Conservation (phyloP, 257 asterid genomes). For the Leonotis leonurus region DNA sequence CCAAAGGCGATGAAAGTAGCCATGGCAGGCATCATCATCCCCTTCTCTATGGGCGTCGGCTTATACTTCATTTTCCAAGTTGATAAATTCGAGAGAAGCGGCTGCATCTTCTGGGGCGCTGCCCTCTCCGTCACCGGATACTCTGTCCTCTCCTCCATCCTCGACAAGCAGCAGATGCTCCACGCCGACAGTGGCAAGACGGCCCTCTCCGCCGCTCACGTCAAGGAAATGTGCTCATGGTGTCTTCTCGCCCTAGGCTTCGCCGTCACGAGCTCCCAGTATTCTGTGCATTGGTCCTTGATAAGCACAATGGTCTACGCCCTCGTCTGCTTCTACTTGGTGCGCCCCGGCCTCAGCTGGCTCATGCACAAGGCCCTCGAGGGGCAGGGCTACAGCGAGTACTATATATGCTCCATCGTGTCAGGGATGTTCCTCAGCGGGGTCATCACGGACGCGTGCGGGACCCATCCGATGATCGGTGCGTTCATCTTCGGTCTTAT, state of each 20-base stretch:
- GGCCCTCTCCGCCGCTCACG: conserved; percentile 44
- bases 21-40: conserved; percentile 43
- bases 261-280: conserved; percentile 25
- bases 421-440: conserved; percentile 47
- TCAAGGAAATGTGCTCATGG: conserved; percentile 64
- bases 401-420: conserved; percentile 57
- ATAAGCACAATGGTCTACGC: conserved; percentile 34
- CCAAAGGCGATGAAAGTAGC: conserved; percentile 53
- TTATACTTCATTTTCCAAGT: conserved; percentile 28
- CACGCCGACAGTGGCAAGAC: conserved; percentile 72
- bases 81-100: background rate
- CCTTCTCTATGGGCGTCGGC: conserved; percentile 43
- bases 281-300: conserved; percentile 35
- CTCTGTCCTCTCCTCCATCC: conserved; percentile 44
- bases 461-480: conserved; percentile 93
- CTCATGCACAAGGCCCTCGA: conserved; percentile 50
- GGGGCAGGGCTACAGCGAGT: conserved; percentile 85
- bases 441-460: conserved; percentile 51
- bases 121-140: conserved; percentile 66
- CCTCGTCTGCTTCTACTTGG: conserved; percentile 32
- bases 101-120: conserved; percentile 74
- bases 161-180: conserved; percentile 54
- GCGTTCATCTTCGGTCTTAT: conserved; percentile 72
- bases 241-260: conserved; percentile 44
- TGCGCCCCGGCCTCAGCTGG: conserved; percentile 70